These are phyloP conservation scores for Dactylonectria estremocensis DNA, from an alignment of 2,329 filamentous ascomycete species.

Conservation along the genomic window DNA sequence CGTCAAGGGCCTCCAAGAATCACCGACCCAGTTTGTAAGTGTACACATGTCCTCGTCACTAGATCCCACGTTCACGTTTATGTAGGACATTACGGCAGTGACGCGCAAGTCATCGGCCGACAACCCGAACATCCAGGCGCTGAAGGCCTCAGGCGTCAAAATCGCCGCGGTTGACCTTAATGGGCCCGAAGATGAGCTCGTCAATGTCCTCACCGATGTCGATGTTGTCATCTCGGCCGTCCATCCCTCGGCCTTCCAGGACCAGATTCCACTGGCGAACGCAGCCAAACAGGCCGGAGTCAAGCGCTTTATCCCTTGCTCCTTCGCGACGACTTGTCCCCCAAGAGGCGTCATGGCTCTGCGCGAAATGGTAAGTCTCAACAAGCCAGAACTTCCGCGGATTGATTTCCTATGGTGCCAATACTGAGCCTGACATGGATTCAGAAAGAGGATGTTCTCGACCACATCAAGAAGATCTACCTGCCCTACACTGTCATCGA, in stretches of 20 bases:
- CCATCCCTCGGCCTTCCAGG: too few species aligned
- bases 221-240: background rate
- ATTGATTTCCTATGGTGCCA: background rate
- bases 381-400: background rate
- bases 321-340: too few species aligned
- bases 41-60: too few species aligned
- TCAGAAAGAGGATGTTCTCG: slow-evolving; percentile 65
- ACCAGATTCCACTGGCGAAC: too few species aligned
- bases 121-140: background rate
- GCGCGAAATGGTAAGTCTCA: slow-evolving; percentile 1
- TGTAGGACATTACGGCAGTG: background rate
- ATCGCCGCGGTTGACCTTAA: background rate
- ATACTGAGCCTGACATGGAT: background rate
- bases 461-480: slow-evolving; percentile 61
- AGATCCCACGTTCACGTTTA: too few species aligned
- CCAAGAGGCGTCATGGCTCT: slow-evolving; percentile 24
- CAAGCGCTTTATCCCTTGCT: too few species aligned
- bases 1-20: too few species aligned
- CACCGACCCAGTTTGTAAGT: too few species aligned
- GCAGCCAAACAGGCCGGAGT: too few species aligned
- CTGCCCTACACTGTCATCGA: slow-evolving; percentile 72
- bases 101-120: background rate
- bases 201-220: background rate
- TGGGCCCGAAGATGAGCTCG: background rate
- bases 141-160: background rate